Evolutionary conservation across 257 asterid genomes (phyloP), one percentile per base, ranked within the genome.

Genomic region (Solanum tarapatanum): DNA sequence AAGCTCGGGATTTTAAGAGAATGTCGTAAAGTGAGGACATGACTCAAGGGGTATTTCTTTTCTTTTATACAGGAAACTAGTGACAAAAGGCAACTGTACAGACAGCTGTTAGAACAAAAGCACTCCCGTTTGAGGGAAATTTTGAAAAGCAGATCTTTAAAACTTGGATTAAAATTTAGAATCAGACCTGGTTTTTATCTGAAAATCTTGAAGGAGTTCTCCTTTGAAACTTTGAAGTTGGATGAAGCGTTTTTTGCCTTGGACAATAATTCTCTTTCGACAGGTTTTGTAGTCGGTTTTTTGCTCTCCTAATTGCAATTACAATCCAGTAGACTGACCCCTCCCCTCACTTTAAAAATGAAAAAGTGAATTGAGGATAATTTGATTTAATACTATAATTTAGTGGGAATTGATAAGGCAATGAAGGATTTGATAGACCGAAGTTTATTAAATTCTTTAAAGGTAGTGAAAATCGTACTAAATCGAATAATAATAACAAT

Each of bases 1-100:
- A 85, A 37, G 88, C 60, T 76, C 90, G 87, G 19, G 76, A 68
- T 69, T 19, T 87, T 64, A 90, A 91, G 90, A 87, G 89, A 86
- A 87, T 80, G 91, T 87, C 79, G 77, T 68, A 85, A 39, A 84
- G 10, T 48, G 75, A 58, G 69, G 60, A 79, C 83, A 39, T 82
- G 51, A 86, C 24, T 41, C 85, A 1, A 45, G 39, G 3, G 66
- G 26, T 43, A 45, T 26, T 23, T 55, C 4, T 4, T 43, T 77
- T 45, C 2, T 23, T 45, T 14, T 45, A 30, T 17, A 48, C 69
- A 48, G 69, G 16, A 45, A 28, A 80, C 36, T 48, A 48, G 66
- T 30, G 41, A 16, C 6, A 41, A 45, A 45, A 77, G n/a, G 84
- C 26, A 79, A 62, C 30, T 80, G 41, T 24, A 80, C 84, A 45